Evolutionary conservation across 345 rosid genomes (phyloP), one percentile per base, ranked within the genome.

Genomic region (Dimocarpus longan): DNA sequence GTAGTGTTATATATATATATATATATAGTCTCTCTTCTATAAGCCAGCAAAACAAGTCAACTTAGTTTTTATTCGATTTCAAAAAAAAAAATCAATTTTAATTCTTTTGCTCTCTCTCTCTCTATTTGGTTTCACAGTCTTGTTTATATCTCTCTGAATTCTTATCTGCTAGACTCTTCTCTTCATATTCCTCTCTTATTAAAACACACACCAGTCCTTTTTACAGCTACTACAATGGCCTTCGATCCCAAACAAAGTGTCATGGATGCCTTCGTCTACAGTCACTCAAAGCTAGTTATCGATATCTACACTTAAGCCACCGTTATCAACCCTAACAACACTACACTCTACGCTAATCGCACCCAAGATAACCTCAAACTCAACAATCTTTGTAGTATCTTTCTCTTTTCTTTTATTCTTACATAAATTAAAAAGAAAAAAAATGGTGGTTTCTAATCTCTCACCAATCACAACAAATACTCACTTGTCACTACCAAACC

Each of bases 291-390:
- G 84, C 86, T 89, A 22, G 93, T 98, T 43, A 82, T 81, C 69
- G 95, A 91, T 79, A 90, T 96, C 81, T 93, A 91, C 84, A 80
- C 97, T 0, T 87, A 91, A 80, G 99, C 97, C 79, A 88, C 93
- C 82, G 72, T 73, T n/a, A 83, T 91, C 64, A 81, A 80, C 89
- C 94, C 98, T 73, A 82, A 75, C 12, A 82, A 79, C 76, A 87
- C 98, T 0, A 98, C 90, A 32, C 89, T 91, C 70, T 89, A 78
- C 79, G 94, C 92, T 4, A 94, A 96, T 84, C 95, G 98, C 24
- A 94, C 99, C 75, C 98, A 96, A 81, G 95, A 95, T 80, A 86
- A 88, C 78, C 86, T 91, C 86, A 96, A 94, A 76, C 93, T 92
- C 90, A 5, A 19, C 13, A 86, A 78, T 79, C 82, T 93, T 78